phyloP scores from a whole-genome alignment of 2,329 filamentous ascomycete species.

The Fusarium scirpi region DNA sequence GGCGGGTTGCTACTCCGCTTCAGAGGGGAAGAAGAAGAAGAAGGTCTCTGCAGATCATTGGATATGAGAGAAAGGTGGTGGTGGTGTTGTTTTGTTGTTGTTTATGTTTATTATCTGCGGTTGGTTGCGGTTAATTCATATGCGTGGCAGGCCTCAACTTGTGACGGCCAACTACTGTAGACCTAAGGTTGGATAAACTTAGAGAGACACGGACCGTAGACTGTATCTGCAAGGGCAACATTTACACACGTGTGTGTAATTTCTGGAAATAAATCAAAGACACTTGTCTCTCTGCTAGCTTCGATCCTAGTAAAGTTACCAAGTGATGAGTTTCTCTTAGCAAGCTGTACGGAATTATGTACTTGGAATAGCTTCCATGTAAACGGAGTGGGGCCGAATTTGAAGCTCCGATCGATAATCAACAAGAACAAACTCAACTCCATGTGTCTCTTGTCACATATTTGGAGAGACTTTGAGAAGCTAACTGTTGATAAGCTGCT shows the following conservation, averaged over 20 bases:
- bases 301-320: constrained; percentile 14
- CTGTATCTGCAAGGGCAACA: constrained; percentile 33
- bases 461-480: constrained; percentile 1
- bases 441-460: background rate
- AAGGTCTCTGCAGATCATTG: constrained; percentile 21
- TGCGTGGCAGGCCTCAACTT: constrained; percentile 32
- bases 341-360: constrained; percentile 2
- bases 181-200: constrained; percentile 2
- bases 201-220: constrained; percentile 15
- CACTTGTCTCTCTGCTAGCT: constrained; percentile 12
- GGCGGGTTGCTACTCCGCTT: constrained; percentile 30
- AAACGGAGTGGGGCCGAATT: constrained; percentile 12
- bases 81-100: constrained; percentile 23
- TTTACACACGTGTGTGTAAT: constrained; percentile 30
- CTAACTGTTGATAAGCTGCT: constrained; percentile 8
- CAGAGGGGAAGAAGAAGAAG: background rate
- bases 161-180: constrained; percentile 4
- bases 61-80: background rate
- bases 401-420: background rate
- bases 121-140: constrained; percentile 3
- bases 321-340: constrained; percentile 9
- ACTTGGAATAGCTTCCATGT: constrained; percentile 5
- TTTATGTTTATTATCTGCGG: constrained; percentile 18
- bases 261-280: constrained; percentile 44
- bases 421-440: constrained; percentile 1